These are phyloP conservation scores for Hypoxylon intermedium DNA, from an alignment of 495 filamentous ascomycete genomes.

Conservation along the genomic window DNA sequence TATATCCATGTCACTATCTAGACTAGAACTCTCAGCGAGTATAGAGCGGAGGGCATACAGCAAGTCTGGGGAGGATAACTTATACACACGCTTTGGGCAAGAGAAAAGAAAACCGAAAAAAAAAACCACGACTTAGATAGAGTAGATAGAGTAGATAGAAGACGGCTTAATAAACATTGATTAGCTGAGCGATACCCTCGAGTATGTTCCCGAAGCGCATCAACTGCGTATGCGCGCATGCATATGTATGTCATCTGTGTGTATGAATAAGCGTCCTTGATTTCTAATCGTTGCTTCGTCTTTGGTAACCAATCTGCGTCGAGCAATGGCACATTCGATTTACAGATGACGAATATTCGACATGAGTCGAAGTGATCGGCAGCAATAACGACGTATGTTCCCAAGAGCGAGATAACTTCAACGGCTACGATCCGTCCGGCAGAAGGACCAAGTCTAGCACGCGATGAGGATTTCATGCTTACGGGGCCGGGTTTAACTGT, in stretches of 20 bases:
- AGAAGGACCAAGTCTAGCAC: not conserved
- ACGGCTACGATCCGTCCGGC: not conserved
- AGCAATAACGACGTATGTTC: not conserved
- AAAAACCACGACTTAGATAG: no score
- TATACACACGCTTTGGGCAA: slow-evolving; percentile 23
- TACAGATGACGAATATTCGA: not conserved
- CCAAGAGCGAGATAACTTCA: not conserved
- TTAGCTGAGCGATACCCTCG: slow-evolving; percentile 18
- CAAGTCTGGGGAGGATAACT: slow-evolving; percentile 32
- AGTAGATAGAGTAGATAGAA: no score
- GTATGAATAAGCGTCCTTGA: slow-evolving; percentile 30
- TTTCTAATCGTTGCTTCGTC: slow-evolving; percentile 26
- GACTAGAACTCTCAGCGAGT: slow-evolving; percentile 35
- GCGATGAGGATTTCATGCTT: no score
- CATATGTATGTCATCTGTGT: slow-evolving; percentile 7
- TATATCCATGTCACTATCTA: slow-evolving; percentile 8
- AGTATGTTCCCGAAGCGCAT: not conserved
- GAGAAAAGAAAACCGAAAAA: no score
- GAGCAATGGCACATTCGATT: not conserved
- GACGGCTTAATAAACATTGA: slow-evolving; percentile 23
- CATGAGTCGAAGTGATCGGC: slow-evolving; percentile 1
- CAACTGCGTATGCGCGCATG: no score
- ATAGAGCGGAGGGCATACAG: slow-evolving; percentile 22
- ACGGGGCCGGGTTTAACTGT: no score
- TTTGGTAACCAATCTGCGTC: slow-evolving; percentile 6